phyloP scores from a whole-genome alignment of 139 green algal species.

The Prasinococcaceae sp. region DNA sequence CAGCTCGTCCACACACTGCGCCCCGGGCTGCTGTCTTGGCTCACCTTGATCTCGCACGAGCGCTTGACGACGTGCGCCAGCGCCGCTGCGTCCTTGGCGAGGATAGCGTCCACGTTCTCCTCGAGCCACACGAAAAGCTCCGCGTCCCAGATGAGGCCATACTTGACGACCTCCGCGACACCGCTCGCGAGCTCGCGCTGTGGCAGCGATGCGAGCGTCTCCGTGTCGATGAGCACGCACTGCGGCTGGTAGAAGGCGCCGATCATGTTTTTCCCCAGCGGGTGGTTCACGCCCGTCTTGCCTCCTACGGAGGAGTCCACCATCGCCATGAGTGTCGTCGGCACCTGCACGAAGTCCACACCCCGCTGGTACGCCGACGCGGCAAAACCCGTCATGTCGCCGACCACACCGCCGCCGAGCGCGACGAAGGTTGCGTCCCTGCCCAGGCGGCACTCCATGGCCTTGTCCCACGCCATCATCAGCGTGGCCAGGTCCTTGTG shows the following conservation, averaged over 20 bases:
- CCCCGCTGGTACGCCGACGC: slow-evolving; percentile 86
- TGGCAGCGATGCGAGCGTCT: slow-evolving; percentile 74
- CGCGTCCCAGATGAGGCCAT: slow-evolving; percentile 88
- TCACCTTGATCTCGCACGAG: slow-evolving; percentile 96
- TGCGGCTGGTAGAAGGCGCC: slow-evolving; percentile 78
- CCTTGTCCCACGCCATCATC: slow-evolving; percentile 61
- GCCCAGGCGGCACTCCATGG: slow-evolving; percentile 64
- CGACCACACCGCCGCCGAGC: slow-evolving; percentile 89
- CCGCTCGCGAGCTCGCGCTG: slow-evolving; percentile 77
- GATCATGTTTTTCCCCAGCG: slow-evolving; percentile 99
- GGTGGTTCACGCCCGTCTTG: slow-evolving; percentile 97
- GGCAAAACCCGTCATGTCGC: slow-evolving; percentile 96
- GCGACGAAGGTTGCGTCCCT: slow-evolving; percentile 85
- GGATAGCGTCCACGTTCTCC: background rate
- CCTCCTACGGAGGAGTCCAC: slow-evolving; percentile 95
- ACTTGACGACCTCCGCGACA: slow-evolving; percentile 97
- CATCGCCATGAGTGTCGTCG: slow-evolving; percentile 93
- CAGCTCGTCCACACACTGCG: background rate
- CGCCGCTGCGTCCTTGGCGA: slow-evolving; percentile 52
- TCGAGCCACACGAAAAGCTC: slow-evolving; percentile 87
- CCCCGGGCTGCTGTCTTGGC: background rate
- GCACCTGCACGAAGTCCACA: slow-evolving; percentile 95
- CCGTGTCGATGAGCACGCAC: slow-evolving; percentile 80
- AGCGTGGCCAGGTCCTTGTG: slow-evolving; percentile 65
- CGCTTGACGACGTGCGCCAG: slow-evolving; percentile 81